Evolutionary conservation across 2,329 filamentous ascomycete genomes (phyloP).

Genomic region (Apiospora arundinis): DNA sequence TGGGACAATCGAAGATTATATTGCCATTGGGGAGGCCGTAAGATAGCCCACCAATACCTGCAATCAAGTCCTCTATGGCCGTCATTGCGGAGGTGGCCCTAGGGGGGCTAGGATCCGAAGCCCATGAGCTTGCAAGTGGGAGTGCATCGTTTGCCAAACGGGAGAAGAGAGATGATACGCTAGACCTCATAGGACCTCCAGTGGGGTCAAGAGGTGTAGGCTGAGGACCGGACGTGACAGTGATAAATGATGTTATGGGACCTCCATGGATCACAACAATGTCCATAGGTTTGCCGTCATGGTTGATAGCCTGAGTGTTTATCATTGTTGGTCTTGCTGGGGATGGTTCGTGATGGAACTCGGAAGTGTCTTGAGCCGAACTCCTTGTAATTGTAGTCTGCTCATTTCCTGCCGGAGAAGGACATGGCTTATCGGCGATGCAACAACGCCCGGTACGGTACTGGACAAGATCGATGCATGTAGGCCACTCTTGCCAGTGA

Average conservation of each 20-base stretch:
- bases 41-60: too few species aligned
- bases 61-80: too few species aligned
- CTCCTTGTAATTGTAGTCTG: neutral
- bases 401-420: neutral
- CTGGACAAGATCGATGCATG: neutral
- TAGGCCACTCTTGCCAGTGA: neutral
- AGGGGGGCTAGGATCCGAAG: too few species aligned
- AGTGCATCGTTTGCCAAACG: too few species aligned
- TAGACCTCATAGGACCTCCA: neutral
- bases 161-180: neutral
- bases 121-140: too few species aligned
- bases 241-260: neutral
- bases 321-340: neutral
- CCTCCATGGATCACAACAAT: neutral
- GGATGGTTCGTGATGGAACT: neutral
- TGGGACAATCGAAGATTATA: too few species aligned
- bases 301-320: neutral
- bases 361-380: neutral
- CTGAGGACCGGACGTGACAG: neutral
- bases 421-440: neutral
- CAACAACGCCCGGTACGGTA: neutral
- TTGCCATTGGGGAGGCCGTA: too few species aligned
- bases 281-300: neutral
- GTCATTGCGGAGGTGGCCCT: too few species aligned
- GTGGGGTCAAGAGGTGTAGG: neutral